Base-by-base conservation (phyloP, 495 filamentous ascomycete genomes). In the Trichocladium uniseriatum region DNA sequence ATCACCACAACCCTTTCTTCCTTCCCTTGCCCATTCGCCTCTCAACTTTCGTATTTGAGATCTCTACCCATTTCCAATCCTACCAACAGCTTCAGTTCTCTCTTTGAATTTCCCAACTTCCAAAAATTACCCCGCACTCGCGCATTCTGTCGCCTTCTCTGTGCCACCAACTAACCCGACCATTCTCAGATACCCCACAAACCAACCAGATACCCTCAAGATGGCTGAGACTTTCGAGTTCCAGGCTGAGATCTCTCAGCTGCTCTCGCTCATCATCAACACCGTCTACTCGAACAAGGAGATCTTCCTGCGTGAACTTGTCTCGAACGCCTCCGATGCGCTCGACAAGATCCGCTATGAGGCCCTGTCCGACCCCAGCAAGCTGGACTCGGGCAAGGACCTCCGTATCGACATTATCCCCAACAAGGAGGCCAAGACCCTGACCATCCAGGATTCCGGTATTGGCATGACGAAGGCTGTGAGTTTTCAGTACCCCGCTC, bases 211-310 rank as follows among this genome's bases (percentile, higher is more conserved):
- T 49, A 65, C 45, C 57, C 53, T 51, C 74, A 87, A 68, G 67
- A 92, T 94, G 89, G 70, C 89, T 67, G 86, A 95, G 77, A 94
- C 87, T 51, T 96, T 96, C 77, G 89, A 96, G 83, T 98, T 98
- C 78, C 92, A 98, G 82, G 91, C 90, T 84, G 91, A 96, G 84
- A 97, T 97, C 71, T 95, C 89, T 83, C 92, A 98, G 88, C 87
- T 98, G 45, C 86, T 98, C 65, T 89, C 84, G 54, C 83, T 98
- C 64, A 97, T 98, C 74, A 97, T 98, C 78, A 98, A 98, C 85
- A 97, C 92, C 52, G 92, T 98, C 76, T 98, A 98, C 82, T 95
- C 90, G 56, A 98, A 98, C 81, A 98, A 98, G 82, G 92, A 96
- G 76, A 98, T 98, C 72, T 98, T 97, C 83, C 75, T 98, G 59